Evolutionary conservation across 208 protist genomes (phyloP), one percentile per base, ranked within the genome.

Genomic region (Acanthamoeba culbertsoni): DNA sequence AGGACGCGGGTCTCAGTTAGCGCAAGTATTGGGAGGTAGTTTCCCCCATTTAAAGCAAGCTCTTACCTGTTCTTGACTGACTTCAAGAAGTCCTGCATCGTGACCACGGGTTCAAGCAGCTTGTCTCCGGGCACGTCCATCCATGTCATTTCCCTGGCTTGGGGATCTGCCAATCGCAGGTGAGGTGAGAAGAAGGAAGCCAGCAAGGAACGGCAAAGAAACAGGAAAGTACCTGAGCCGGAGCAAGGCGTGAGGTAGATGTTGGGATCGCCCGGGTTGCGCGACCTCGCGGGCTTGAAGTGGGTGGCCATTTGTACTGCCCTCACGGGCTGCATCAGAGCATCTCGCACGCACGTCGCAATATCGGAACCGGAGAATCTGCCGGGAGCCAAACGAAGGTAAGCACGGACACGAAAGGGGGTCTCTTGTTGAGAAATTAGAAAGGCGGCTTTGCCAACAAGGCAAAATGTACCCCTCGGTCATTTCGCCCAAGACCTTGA

Each of bases 301-400:
- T 99, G 98, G 18, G 98, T 99, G 7, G 99, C 98, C n/a, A 96
- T 95, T 96, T 99, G 98, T 48, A 99, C 95, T 6, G 96, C 98
- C n/a, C 99, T 96, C 71, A 99, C 96, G 48, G 99, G 99, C 95
- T 99, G 97, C 98, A 99, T 99, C 51, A 99, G 95, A 1, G 99
- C 99, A 86, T 99, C 99, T 28, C 98, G 98, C 40, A 99, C 98
- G 12, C 99, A 79, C 91, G 98, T 98, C 46, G 98, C 97, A 93
- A 99, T 99, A 97, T 99, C 99, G 68, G 98, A 98, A 48, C 99
- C 99, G 35, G 97, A 98, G 95, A 99, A 99, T 71, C 97, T 62
- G 37, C 14, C 8, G 48, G 12, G 12, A 18, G 62, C n/a, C 23
- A 95, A 37, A 55, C 16, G 31, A 86, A n/a, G 20, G 33, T 90